These are phyloP conservation scores for Crepidotus variabilis DNA, from an alignment of 768 basidiomycete species.

Conservation along the genomic window DNA sequence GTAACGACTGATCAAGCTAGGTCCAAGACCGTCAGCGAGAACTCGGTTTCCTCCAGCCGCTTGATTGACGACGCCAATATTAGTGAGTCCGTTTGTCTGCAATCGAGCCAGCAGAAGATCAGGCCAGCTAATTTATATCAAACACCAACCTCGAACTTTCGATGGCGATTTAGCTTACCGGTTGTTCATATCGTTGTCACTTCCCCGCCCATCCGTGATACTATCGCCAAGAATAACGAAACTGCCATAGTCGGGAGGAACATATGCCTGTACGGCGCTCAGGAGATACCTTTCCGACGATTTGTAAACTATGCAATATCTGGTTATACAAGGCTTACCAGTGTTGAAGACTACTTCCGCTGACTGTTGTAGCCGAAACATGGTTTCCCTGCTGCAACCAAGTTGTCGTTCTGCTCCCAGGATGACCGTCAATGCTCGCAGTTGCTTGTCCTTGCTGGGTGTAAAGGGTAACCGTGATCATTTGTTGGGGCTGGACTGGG, in stretches of 20 bases:
- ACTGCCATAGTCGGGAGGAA: slow-evolving; percentile 22
- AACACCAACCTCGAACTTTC: background rate
- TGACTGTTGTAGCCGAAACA: background rate
- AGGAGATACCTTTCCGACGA: too few relatives aligned
- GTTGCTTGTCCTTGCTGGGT: slow-evolving; percentile 34
- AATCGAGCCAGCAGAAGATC: slow-evolving; percentile 41
- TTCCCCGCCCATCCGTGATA: slow-evolving; percentile 55
- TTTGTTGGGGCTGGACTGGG: slow-evolving; percentile 31
- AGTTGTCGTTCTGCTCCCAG: slow-evolving; percentile 43
- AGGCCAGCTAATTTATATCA: slow-evolving; percentile 37
- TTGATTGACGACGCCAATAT: slow-evolving; percentile 45
- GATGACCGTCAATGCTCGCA: slow-evolving; percentile 42
- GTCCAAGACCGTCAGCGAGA: slow-evolving; percentile 45
- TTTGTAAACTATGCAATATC: too few relatives aligned
- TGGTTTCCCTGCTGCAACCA: slow-evolving; percentile 37
- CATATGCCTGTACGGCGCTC: slow-evolving; percentile 40
- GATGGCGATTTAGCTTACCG: slow-evolving; percentile 30
- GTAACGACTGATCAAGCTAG: slow-evolving; percentile 42
- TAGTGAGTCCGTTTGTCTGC: slow-evolving; percentile 29
- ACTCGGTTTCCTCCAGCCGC: slow-evolving; percentile 52
- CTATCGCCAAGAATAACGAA: slow-evolving; percentile 49
- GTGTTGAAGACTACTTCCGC: background rate
- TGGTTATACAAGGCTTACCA: too few relatives aligned
- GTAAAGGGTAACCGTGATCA: slow-evolving; percentile 39
- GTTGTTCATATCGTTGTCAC: slow-evolving; percentile 41